phyloP scores from a whole-genome alignment of 2,329 filamentous ascomycete species.

The Penicillium fuscoglaucum region DNA sequence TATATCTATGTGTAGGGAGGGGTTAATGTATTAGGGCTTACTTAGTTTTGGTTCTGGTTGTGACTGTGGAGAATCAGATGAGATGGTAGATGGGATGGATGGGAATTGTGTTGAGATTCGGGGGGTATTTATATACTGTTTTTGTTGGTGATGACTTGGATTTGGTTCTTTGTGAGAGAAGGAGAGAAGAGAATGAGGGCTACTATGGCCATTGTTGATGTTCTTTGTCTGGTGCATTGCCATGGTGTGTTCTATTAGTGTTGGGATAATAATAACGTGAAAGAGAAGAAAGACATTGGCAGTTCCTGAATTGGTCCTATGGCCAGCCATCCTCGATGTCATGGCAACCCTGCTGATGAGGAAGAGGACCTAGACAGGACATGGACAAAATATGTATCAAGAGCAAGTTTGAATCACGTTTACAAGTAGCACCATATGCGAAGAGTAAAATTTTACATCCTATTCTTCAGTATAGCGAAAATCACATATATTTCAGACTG shows the following conservation, averaged over 20 bases:
- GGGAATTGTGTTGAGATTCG: neutral
- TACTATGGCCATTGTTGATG: neutral
- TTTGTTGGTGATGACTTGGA: neutral
- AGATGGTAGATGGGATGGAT: neutral
- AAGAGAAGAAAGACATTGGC: neutral
- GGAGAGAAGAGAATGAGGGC: neutral
- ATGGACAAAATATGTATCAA: neutral
- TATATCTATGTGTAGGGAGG: neutral
- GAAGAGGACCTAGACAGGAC: no score
- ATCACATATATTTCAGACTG: neutral
- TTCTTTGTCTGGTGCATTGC: neutral
- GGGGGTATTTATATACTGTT: neutral
- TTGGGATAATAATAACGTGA: neutral
- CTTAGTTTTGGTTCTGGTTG: neutral
- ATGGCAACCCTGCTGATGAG: no score
- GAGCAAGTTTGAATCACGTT: neutral
- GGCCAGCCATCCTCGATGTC: neutral
- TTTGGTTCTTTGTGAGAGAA: neutral
- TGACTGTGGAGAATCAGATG: neutral
- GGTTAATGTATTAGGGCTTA: neutral
- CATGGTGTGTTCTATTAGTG: neutral
- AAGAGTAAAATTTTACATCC: neutral
- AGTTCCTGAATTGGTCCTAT: neutral
- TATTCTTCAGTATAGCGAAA: neutral
- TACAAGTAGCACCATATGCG: neutral